These are phyloP conservation scores for Metarhizium rileyi DNA, from an alignment of 2,329 filamentous ascomycete species.

Conservation along the genomic window DNA sequence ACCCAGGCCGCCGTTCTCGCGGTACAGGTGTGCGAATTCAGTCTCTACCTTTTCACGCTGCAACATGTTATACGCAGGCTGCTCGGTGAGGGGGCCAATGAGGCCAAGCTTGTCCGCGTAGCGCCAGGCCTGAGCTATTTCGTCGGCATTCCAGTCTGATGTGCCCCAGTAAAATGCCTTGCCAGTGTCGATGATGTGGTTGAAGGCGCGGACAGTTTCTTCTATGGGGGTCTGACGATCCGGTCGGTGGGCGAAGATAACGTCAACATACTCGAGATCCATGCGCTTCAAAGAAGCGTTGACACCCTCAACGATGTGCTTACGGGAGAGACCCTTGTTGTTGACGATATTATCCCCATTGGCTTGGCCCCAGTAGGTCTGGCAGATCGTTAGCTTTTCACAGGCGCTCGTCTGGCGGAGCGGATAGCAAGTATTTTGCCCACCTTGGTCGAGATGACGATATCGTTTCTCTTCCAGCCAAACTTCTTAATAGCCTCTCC, in stretches of 20 bases:
- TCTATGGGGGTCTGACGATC: constrained; percentile 61
- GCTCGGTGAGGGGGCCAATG: constrained; percentile 56
- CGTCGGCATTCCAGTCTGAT: constrained; percentile 56
- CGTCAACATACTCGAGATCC: constrained; percentile 52
- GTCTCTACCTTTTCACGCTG: constrained; percentile 51
- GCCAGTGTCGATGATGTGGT: constrained; percentile 57
- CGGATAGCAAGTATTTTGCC: background rate
- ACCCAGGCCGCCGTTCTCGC: constrained; percentile 44
- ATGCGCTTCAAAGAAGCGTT: constrained; percentile 48
- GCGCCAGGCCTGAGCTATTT: constrained; percentile 54
- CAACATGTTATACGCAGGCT: constrained; percentile 58
- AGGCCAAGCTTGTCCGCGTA: constrained; percentile 50
- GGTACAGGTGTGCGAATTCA: constrained; percentile 52
- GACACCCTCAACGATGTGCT: constrained; percentile 60
- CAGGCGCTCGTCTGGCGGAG: no score
- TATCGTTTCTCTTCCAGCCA: constrained; percentile 50
- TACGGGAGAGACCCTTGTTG: constrained; percentile 57
- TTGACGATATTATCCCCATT: constrained; percentile 55
- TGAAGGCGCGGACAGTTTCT: constrained; percentile 61
- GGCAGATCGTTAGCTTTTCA: background rate
- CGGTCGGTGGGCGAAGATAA: constrained; percentile 60
- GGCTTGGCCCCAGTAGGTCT: constrained; percentile 56
- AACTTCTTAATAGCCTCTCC: constrained; percentile 50
- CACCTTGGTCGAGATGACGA: constrained; percentile 53
- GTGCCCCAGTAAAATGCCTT: constrained; percentile 65